Base-by-base conservation (phyloP, 768 basidiomycete species). In the Ramaria sp. region DNA sequence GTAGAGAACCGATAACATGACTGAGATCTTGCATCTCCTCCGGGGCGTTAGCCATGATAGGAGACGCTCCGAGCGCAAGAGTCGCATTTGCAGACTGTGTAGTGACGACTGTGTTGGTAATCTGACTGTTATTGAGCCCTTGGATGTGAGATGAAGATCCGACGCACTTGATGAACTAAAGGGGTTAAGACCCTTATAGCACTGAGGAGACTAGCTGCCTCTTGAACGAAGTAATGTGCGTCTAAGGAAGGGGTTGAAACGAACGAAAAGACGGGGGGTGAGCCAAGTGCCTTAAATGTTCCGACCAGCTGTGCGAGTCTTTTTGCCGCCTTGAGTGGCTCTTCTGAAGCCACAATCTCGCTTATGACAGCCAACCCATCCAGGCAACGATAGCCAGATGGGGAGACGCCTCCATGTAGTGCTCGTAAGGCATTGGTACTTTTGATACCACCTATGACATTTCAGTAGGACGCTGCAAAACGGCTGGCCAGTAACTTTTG, bases 71-170 rank as follows among this genome's bases (percentile, higher is more conserved):
- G 4, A 96, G 64, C 0, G 91, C 90, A 6, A 97, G 76, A 1
- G 92, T 95, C 1, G 87, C 78, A 65, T 95, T 96, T 20, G 92
- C 91, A 4, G 86, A 89, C 71, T 94, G 92, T 19, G 84, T 93
- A 19, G 84, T 81, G 31, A 91, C 91, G 15, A 96, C 92, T 19
- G 76, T 83, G 64, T 95, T 91, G 4, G 92, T 94, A 59, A 95
- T 92, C 90, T 93, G 54, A 4, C 20, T 31, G 49, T 7, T 13
- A 34, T 7, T 47, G 4, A 49, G 34, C 4, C 27, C 7, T 33
- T n/a, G 34, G 10, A 48, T n/a, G 20, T 22, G 15, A n/a, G 20
- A 42, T 24, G 51, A 45, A n/a, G 10, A 9, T 17, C 17, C 53
- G 51, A 53, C 60, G 11, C 59, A 85, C 87, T 71, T 94, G 89